Percentiles rank a stretch among this genome's conserved stretches.
These are phyloP conservation scores for Endocladia muricata DNA, from an alignment of 31 red algal genomes.

Conservation along the genomic window DNA sequence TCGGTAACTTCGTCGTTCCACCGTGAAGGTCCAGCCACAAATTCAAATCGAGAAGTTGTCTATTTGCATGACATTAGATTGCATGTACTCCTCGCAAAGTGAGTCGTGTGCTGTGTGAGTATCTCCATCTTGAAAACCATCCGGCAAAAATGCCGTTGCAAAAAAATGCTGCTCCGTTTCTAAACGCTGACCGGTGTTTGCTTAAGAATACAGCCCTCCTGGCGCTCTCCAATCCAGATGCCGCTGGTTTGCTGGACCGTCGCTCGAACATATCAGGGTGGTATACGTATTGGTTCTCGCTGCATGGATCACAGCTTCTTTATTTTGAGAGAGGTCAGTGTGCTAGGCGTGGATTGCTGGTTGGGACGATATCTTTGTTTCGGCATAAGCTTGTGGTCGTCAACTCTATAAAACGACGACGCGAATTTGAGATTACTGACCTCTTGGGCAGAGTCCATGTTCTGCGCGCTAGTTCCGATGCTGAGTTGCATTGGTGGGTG, in stretches of 20 bases:
- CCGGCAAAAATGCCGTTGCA: neutral
- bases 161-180: neutral
- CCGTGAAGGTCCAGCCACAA: too few relatives aligned
- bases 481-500: constrained; percentile 75
- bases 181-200: constrained; percentile 31
- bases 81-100: too few relatives aligned
- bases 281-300: constrained; percentile 88
- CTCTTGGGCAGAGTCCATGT: constrained; percentile 39
- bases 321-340: constrained; percentile 67
- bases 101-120: too few relatives aligned
- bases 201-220: constrained; percentile 48
- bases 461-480: constrained; percentile 61
- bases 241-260: constrained; percentile 59
- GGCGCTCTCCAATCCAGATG: constrained; percentile 39
- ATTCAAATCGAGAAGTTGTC: too few relatives aligned
- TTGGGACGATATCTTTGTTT: constrained; percentile 83
- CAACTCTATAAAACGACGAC: constrained; percentile 43
- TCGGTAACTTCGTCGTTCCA: too few relatives aligned
- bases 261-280: constrained; percentile 80
- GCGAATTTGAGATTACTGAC: constrained; percentile 80
- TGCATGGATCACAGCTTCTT: constrained; percentile 77
- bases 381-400: constrained; percentile 49
- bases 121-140: too few relatives aligned
- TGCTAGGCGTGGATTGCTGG: constrained; percentile 66
- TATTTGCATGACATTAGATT: too few relatives aligned